Percentiles rank a stretch among this genome's conserved stretches.
Conservation (phyloP, 169 alveolate species). For the Eimeria necatrix region DNA sequence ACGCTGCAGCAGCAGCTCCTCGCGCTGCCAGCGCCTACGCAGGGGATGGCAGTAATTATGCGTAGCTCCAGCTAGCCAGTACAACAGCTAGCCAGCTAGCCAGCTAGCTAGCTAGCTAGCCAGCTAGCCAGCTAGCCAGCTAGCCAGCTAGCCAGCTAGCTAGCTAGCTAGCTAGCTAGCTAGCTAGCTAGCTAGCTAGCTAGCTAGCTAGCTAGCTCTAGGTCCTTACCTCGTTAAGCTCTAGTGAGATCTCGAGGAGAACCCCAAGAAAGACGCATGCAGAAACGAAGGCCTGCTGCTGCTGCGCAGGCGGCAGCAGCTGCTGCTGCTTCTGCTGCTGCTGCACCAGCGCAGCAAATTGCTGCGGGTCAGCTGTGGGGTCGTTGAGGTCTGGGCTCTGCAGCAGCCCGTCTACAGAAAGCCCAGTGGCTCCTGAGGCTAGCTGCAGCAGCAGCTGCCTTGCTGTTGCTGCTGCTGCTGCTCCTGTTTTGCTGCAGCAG, state of each 20-base stretch:
- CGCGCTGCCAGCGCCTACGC: too few species aligned
- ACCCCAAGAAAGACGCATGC: conserved; percentile 38
- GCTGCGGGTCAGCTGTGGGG: conserved; percentile 5
- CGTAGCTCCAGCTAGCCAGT: too few species aligned
- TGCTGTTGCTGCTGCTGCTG: conserved; percentile 39
- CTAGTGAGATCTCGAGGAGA: conserved; percentile 6
- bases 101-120: too few species aligned
- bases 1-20: conserved; percentile 9
- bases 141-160: too few species aligned
- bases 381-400: conserved; percentile 1
- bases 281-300: conserved; percentile 59
- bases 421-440: background rate
- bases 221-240: conserved; percentile 27
- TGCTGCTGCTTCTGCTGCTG: conserved; percentile 53
- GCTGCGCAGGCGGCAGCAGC: conserved; percentile 41
- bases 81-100: too few species aligned
- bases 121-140: too few species aligned
- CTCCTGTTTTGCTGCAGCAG: conserved; percentile 36
- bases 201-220: conserved; percentile 30
- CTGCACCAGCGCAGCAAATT: background rate
- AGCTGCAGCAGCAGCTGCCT: conserved; percentile 56
- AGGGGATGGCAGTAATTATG: too few species aligned
- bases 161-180: background rate
- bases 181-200: background rate
- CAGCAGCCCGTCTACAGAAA: background rate